A percentile compares a stretch with the other conserved stretches of the same genome.
Evolutionary conservation across 208 protist genomes (phyloP).

Genomic region (Crithidia mellificae): DNA sequence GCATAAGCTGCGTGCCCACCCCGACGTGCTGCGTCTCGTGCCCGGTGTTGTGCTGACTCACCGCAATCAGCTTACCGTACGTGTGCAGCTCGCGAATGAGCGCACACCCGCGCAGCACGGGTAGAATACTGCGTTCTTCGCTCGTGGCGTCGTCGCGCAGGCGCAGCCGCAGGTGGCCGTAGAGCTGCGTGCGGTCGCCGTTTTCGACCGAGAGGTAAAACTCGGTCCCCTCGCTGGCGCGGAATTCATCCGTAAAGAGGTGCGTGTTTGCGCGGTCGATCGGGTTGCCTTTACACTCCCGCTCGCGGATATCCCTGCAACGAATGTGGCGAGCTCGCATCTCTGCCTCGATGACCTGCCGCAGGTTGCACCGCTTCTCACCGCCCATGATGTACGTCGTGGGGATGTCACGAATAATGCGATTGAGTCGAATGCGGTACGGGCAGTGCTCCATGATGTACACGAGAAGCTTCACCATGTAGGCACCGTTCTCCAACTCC

Average conservation of each 20-base stretch:
- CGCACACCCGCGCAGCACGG: conserved; percentile 89
- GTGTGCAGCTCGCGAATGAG: conserved; percentile 99
- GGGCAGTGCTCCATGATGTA: conserved; percentile 96
- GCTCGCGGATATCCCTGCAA: conserved; percentile 95
- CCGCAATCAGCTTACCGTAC: conserved; percentile 88
- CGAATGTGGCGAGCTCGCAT: conserved; percentile 91
- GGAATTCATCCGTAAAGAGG: conserved; percentile 72
- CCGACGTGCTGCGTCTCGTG: conserved; percentile 97
- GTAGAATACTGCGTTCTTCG: conserved; percentile 63
- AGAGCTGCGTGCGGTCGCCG: conserved; percentile 72
- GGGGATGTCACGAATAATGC: conserved; percentile 99
- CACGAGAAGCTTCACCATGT: conserved; percentile 94
- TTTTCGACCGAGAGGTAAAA: conserved; percentile 89
- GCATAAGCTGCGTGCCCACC: conserved; percentile 98
- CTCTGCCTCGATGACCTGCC: conserved; percentile 96
- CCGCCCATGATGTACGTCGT: conserved; percentile 97
- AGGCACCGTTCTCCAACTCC: conserved; percentile 71
- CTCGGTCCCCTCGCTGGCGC: conserved; percentile 84
- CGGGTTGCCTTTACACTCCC: conserved; percentile 89
- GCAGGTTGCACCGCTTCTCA: conserved; percentile 97
- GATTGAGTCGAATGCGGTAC: conserved; percentile 98
- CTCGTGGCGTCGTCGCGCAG: conserved; percentile 72
- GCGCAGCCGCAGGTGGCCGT: conserved; percentile 86
- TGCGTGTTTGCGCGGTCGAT: conserved; percentile 64
- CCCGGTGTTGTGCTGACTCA: conserved; percentile 78